Evolutionary conservation across 495 filamentous ascomycete genomes (phyloP).

Genomic region (Aspergillus avenaceus): DNA sequence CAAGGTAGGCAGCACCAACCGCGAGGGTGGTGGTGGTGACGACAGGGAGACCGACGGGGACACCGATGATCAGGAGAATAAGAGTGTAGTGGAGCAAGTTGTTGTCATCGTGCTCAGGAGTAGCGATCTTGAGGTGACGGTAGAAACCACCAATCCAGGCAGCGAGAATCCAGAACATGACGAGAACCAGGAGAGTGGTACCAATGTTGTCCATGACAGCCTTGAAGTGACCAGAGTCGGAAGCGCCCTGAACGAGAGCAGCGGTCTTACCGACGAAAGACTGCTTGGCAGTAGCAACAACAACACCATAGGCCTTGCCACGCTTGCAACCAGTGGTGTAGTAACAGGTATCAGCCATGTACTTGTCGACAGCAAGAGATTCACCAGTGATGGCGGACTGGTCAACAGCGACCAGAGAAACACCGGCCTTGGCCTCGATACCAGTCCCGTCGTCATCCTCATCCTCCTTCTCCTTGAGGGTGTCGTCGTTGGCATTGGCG

Average conservation of each 20-base stretch:
- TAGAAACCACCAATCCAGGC: slow-evolving; percentile 76
- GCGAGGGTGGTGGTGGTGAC: slow-evolving; percentile 72
- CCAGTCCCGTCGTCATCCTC: slow-evolving; percentile 52
- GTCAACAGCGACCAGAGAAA: slow-evolving; percentile 62
- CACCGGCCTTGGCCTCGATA: slow-evolving; percentile 55
- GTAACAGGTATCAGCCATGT: slow-evolving; percentile 67
- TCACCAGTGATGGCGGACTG: slow-evolving; percentile 77
- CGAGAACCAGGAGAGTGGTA: slow-evolving; percentile 66
- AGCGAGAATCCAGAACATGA: slow-evolving; percentile 67
- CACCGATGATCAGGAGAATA: slow-evolving; percentile 68
- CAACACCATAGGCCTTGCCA: slow-evolving; percentile 67
- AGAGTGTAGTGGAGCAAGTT: slow-evolving; percentile 63
- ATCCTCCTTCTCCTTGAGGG: slow-evolving; percentile 62
- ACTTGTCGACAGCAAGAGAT: slow-evolving; percentile 75
- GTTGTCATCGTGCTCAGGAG: slow-evolving; percentile 48
- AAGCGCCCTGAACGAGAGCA: slow-evolving; percentile 63
- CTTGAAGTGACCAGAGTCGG: slow-evolving; percentile 75
- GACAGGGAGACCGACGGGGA: slow-evolving; percentile 71
- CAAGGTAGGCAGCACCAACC: slow-evolving; percentile 71
- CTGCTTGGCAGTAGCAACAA: slow-evolving; percentile 57
- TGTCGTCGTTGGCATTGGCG: slow-evolving; percentile 51
- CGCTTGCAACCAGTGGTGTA: slow-evolving; percentile 79
- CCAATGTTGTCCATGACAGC: slow-evolving; percentile 79
- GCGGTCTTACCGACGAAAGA: slow-evolving; percentile 74
- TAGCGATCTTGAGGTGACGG: slow-evolving; percentile 65